These are phyloP conservation scores for Globisporangium spinosum DNA, from an alignment of 352 stramenopile species.

Conservation along the genomic window DNA sequence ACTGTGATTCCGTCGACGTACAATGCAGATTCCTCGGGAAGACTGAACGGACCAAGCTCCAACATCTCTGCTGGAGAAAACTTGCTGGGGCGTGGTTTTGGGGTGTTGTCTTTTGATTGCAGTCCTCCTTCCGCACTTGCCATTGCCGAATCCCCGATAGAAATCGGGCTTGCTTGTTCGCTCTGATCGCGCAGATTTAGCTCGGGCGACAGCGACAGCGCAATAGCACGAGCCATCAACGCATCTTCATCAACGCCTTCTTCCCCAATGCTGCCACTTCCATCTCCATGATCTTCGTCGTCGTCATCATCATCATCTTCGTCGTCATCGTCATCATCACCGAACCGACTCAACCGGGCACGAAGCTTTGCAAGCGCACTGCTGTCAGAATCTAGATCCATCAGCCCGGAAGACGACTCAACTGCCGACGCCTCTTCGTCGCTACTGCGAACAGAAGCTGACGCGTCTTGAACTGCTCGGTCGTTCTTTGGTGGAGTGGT, in stretches of 20 bases:
- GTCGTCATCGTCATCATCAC: slow-evolving; percentile 34
- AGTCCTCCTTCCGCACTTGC: slow-evolving; percentile 3
- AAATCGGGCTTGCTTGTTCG: slow-evolving; percentile 23
- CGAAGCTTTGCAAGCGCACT: slow-evolving; percentile 60
- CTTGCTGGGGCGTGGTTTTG: slow-evolving; percentile 41
- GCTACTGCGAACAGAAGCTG: slow-evolving; percentile 1
- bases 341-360: slow-evolving; percentile 64
- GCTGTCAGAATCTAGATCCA: slow-evolving; percentile 70
- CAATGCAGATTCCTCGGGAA: slow-evolving; percentile 30
- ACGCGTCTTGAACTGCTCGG: neutral
- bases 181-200: slow-evolving; percentile 66
- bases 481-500: slow-evolving; percentile 32
- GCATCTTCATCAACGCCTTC: slow-evolving; percentile 86
- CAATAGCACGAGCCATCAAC: slow-evolving; percentile 86
- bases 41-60: slow-evolving; percentile 56
- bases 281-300: slow-evolving; percentile 46
- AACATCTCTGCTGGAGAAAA: slow-evolving; percentile 76
- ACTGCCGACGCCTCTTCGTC: slow-evolving; percentile 27
- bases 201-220: slow-evolving; percentile 82
- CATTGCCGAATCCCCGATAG: slow-evolving; percentile 21
- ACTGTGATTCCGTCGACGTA: slow-evolving; percentile 52
- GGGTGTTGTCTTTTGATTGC: slow-evolving; percentile 11
- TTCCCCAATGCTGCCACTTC: slow-evolving; percentile 40
- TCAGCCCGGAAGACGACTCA: slow-evolving; percentile 32
- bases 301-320: slow-evolving; percentile 61